Evolutionary conservation across 176 grass and related monocot species (phyloP).

Genomic region (Musa acuminata): DNA sequence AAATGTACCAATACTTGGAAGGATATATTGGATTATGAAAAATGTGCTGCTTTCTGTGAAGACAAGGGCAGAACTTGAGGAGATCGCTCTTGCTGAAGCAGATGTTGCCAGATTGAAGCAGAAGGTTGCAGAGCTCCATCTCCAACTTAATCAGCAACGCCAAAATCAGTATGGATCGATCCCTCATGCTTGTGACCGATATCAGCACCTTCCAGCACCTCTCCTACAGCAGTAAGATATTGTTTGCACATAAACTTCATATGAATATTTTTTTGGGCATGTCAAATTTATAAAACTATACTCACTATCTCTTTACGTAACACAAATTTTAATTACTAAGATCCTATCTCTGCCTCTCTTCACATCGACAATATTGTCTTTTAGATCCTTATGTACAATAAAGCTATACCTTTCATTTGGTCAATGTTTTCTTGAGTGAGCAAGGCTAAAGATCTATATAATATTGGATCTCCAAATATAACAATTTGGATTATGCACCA

Average conservation of each 20-base stretch:
- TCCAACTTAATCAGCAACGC: conserved; percentile 93
- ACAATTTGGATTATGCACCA: too few species aligned
- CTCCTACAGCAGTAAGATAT: conserved; percentile 66
- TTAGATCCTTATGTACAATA: too few species aligned
- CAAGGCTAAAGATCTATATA: too few species aligned
- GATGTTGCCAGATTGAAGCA: conserved; percentile 23
- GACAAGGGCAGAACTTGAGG: conserved; percentile 50
- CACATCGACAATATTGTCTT: too few species aligned
- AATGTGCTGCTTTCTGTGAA: conserved; percentile 22
- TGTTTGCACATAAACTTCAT: neutral
- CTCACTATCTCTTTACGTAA: too few species aligned
- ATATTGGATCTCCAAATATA: too few species aligned
- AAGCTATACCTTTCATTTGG: too few species aligned
- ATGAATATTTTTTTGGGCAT: neutral
- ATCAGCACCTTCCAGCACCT: conserved; percentile 57
- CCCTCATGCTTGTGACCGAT: conserved; percentile 33
- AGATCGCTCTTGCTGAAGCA: conserved; percentile 19
- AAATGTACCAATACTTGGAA: neutral
- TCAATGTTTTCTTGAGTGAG: too few species aligned
- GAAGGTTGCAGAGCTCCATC: conserved; percentile 54
- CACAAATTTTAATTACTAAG: too few species aligned
- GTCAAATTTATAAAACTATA: too few species aligned
- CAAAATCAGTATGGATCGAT: conserved; percentile 65
- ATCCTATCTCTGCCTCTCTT: too few species aligned
- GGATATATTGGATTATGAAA: neutral